phyloP scores from a whole-genome alignment of 163 green algal species.

The Chlorella variabilis region DNA sequence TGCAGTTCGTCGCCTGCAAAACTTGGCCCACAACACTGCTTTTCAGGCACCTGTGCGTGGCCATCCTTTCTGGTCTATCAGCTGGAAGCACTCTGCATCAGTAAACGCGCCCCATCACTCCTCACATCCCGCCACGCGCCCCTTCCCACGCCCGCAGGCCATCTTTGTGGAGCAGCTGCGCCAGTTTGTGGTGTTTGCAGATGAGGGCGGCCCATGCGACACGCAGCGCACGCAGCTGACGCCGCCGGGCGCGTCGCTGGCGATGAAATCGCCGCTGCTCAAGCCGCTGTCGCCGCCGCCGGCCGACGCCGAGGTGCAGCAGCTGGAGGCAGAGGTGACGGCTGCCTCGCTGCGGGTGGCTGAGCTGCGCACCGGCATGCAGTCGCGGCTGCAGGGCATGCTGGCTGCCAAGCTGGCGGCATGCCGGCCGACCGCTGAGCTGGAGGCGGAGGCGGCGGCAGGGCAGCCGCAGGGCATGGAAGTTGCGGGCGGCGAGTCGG shows the following conservation, averaged over 20 bases:
- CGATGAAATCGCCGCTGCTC: constrained; percentile 38
- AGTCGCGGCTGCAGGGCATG: constrained; percentile 35
- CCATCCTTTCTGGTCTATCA: too few species aligned
- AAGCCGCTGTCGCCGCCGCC: constrained; percentile 44
- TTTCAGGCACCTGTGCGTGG: too few species aligned
- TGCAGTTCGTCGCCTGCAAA: too few species aligned
- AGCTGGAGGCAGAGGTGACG: constrained; percentile 32
- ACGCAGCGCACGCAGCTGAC: constrained; percentile 9
- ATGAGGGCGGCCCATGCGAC: background rate
- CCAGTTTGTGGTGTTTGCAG: constrained; percentile 15
- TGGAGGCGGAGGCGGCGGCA: background rate
- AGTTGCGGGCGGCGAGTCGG: background rate
- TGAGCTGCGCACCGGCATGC: constrained; percentile 39
- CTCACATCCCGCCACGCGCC: too few species aligned
- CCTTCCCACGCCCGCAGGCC: background rate
- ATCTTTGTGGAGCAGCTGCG: constrained; percentile 10
- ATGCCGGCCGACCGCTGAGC: constrained; percentile 21
- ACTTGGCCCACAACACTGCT: too few species aligned
- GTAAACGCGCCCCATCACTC: too few species aligned
- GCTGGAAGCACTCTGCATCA: too few species aligned
- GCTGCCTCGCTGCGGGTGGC: constrained; percentile 24
- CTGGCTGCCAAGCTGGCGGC: constrained; percentile 33
- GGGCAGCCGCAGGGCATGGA: background rate
- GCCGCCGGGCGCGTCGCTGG: constrained; percentile 9
- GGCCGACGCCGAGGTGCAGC: constrained; percentile 33